Evolutionary conservation across 768 basidiomycete genomes (phyloP).

Genomic region (Auriculariales sp.): DNA sequence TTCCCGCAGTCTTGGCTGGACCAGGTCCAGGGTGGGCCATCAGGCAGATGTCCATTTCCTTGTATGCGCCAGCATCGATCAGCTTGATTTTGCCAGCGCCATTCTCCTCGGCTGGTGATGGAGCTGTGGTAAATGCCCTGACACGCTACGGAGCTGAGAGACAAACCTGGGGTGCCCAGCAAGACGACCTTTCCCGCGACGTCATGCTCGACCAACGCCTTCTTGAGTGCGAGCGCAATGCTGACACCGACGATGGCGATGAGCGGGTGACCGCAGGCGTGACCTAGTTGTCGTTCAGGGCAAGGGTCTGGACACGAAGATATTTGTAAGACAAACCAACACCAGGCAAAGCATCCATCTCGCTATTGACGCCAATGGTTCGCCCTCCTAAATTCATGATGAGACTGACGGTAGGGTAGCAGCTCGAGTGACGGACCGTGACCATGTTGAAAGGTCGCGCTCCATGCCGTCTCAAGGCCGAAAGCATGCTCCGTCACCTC

Average conservation of each 20-base stretch:
- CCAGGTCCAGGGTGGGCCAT: conserved; percentile 77
- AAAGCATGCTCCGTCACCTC: conserved; percentile 43
- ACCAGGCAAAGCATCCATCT: conserved; percentile 49
- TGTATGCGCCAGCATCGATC: conserved; percentile 57
- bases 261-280: conserved; percentile 61
- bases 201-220: conserved; percentile 42
- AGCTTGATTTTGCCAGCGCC: conserved; percentile 58
- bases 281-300: conserved; percentile 26
- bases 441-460: conserved; percentile 49
- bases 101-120: conserved; percentile 54
- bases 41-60: conserved; percentile 62
- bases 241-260: conserved; percentile 68
- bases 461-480: conserved; percentile 57
- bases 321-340: conserved; percentile 13
- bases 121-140: background rate
- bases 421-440: too few species aligned
- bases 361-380: conserved; percentile 67
- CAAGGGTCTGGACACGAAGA: conserved; percentile 30
- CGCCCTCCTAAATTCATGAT: conserved; percentile 32
- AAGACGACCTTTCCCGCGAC: conserved; percentile 57
- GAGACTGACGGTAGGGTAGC: too few species aligned
- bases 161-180: conserved; percentile 62
- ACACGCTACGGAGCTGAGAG: background rate
- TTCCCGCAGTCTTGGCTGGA: conserved; percentile 49
- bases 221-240: conserved; percentile 53